These are phyloP conservation scores for Acephala macrosclerotiorum DNA, from an alignment of 2,329 filamentous ascomycete genomes.

Conservation along the genomic window DNA sequence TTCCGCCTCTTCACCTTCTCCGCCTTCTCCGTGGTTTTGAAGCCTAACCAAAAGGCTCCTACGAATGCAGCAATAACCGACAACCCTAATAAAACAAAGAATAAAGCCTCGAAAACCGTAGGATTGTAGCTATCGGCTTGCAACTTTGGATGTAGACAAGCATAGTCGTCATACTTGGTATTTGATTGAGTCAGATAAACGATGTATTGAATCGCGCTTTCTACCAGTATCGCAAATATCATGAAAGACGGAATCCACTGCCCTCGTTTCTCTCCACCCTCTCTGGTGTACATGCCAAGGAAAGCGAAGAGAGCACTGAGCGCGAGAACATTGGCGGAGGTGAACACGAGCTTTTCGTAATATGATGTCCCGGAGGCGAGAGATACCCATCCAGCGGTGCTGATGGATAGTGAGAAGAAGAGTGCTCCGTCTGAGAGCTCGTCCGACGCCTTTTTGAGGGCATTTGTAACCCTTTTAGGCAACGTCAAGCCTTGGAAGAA, in stretches of 20 bases:
- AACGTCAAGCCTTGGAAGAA: not conserved
- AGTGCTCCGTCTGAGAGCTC: slow-evolving; percentile 16
- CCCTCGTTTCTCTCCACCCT: slow-evolving; percentile 17
- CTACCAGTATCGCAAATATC: slow-evolving; percentile 17
- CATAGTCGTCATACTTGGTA: slow-evolving; percentile 20
- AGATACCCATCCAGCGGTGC: slow-evolving; percentile 23
- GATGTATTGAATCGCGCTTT: slow-evolving; percentile 26
- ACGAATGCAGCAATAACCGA: slow-evolving; percentile 22
- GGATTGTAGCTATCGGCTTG: slow-evolving; percentile 19
- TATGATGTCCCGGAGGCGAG: slow-evolving; percentile 20
- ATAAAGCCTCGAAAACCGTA: slow-evolving; percentile 23
- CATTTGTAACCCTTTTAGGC: not conserved
- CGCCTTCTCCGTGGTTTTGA: not conserved
- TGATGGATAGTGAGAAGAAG: slow-evolving; percentile 23
- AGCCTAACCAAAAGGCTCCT: slow-evolving; percentile 14
- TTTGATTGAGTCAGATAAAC: slow-evolving; percentile 21
- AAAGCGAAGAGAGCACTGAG: slow-evolving; percentile 22
- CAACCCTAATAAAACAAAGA: slow-evolving; percentile 21
- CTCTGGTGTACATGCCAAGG: slow-evolving; percentile 14
- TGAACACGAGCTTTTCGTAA: slow-evolving; percentile 24
- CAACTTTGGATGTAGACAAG: slow-evolving; percentile 20
- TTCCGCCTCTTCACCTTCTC: not conserved
- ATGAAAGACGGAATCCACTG: slow-evolving; percentile 12
- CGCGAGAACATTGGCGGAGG: slow-evolving; percentile 20
- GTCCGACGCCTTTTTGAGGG: slow-evolving; percentile 17